phyloP scores from a whole-genome alignment of 768 basidiomycete genomes.

The Sporobolomyces roseus region DNA sequence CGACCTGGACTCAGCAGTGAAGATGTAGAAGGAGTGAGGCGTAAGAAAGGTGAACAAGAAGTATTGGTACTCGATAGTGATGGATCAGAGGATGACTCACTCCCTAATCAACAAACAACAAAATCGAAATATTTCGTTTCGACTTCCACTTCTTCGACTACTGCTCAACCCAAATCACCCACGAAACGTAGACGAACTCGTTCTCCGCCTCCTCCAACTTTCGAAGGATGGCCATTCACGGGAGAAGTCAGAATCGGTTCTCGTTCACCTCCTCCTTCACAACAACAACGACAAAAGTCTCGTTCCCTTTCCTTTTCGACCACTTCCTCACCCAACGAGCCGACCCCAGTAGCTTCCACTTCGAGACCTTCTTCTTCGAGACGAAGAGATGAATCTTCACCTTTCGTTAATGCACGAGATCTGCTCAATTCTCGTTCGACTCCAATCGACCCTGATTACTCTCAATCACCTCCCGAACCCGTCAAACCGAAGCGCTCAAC shows the following conservation, averaged over 20 bases:
- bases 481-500: too few species aligned
- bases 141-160: background rate
- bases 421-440: too few species aligned
- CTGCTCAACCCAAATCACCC: background rate
- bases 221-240: slow-evolving; percentile 11
- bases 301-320: slow-evolving; percentile 13
- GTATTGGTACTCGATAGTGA: slow-evolving; percentile 17
- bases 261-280: slow-evolving; percentile 12
- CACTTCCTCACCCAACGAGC: background rate
- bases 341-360: too few species aligned
- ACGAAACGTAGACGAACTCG: background rate
- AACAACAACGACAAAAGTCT: background rate
- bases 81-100: slow-evolving; percentile 7
- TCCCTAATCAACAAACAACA: background rate
- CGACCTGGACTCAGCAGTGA: slow-evolving; percentile 2
- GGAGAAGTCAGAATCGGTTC: slow-evolving; percentile 8
- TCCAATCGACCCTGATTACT: too few species aligned
- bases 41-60: background rate
- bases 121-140: slow-evolving; percentile 5
- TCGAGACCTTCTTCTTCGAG: too few species aligned
- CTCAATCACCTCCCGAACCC: too few species aligned
- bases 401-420: too few species aligned
- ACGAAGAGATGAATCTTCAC: too few species aligned
- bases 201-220: background rate
- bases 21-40: background rate